Base-by-base conservation (phyloP, 2,329 filamentous ascomycete genomes). In the Coleophoma crateriformis region DNA sequence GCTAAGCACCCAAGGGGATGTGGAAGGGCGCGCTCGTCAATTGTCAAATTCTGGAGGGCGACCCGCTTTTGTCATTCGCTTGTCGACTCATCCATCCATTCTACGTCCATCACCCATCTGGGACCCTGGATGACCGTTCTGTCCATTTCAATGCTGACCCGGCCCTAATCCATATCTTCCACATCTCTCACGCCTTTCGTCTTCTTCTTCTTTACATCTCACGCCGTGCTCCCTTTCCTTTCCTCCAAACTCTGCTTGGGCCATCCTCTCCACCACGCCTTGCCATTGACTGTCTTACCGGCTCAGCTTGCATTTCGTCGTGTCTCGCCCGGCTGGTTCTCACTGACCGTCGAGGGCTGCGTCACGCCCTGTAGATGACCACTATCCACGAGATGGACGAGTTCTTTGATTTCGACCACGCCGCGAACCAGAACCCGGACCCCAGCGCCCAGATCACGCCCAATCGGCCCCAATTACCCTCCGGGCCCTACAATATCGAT, bases 401-500 rank as follows among this genome's bases (percentile, higher is more conserved):
- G 54, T 82, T 85, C 62, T 77, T 87, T 64, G 72, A 82, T 62
- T 84, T 81, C 78, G 78, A 82, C 58, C 67, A 74, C 50, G 71
- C 73, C 45, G 74, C 68, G 42, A 54, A 51, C 14, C 40, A 38
- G 17, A 7, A 48, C 50, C 3, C 27, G 3, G 27, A 27, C 27
- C 7, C 27, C 8, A 10, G 8, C 5, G 6, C 27, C 5, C 27
- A 27, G 2, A 10, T 27, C 27, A 7, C 27, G 6, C 27, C 27
- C 34, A 53, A 55, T 37, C 50, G 54, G 20, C 50, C 50, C 32
- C 41, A 59, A 32, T 49, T 56, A 35, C 20, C 49, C 33, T 54
- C 64, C 33, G 55, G 62, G 45, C 62, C 67, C 37, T 65, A 68
- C 53, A 67, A 71, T 56, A 65, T 82, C 57, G 76, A 77, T 50